Evolutionary conservation across 441 rosid species (phyloP), one percentile per base, ranked within the genome.

Genomic region (Populus tomentosa): DNA sequence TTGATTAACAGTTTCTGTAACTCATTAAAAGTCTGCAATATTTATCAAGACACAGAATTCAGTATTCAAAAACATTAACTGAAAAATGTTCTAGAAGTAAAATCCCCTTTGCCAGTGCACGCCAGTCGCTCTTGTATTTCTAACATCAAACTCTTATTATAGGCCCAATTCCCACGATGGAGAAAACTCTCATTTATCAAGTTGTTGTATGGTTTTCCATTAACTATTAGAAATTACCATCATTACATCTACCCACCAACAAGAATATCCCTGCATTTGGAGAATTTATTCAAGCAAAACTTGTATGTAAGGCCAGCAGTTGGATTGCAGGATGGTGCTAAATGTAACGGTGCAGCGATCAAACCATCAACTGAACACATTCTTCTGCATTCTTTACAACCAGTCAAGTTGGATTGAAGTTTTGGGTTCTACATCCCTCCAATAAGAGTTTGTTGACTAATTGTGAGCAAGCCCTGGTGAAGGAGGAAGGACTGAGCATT

Each of bases 1-100:
- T 94, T 92, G 70, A 75, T 85, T 7, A 94, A 85, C 78, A 92
- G 80, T 80, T 90, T 90, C 84, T 92, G 98, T 78, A 94, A 82
- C 83, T 89, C 86, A 38, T 92, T 94, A 76, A 94, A 94, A 11
- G 91, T 80, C 97, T 94, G 92, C 73, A 70, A 36, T n/a, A 68
- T 46, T 65, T 70, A 59, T 69, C 75, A 50, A 77, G 56, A 81
- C 81, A 77, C 65, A 83, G 76, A 74, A 71, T 5, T 65, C 42
- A 73, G 33, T 14, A 28, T 21, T 9, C 24, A 10, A 24, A 63
- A 61, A 28, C 36, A 28, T 2, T 28, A 40, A 26, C 3, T 26
- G 35, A 73, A 53, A 69, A 38, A 62, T 7, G 26, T 23, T 32
- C 24, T 36, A 73, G 11, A 64, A 16, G 26, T 46, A 7, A 69